Base-by-base conservation (phyloP, 441 rosid genomes). In the Gossypium schwendimanii region DNA sequence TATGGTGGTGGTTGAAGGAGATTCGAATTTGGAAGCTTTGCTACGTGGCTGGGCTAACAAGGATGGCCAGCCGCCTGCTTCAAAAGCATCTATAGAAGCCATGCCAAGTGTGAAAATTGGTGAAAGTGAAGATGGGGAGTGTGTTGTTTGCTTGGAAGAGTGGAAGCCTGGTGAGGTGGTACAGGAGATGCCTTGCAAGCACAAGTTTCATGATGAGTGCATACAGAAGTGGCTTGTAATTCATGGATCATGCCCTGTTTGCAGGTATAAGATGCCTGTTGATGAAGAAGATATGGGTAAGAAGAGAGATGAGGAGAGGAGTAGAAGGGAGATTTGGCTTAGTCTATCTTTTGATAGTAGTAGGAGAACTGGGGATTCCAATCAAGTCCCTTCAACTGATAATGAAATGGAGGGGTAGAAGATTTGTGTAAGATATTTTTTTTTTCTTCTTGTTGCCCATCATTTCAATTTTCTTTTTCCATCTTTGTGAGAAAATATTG, bases 131-230 rank as follows among this genome's bases (percentile, higher is more conserved):
- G 81, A 60, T 2, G 87, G 90, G 17, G 89, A 87, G 77, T 92
- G 99, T 79, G 74, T 78, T 70, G 75, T 91, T 4, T 91, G 98
- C 70, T 81, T 92, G 71, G 99, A 94, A 45, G 88, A 85, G 75
- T 87, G 87, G 87, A 82, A 70, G 57, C 36, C 39, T 36, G 91
- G 88, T 67, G 88, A 78, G 74, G 66, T 80, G 69, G 96, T 77
- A 0, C 84, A 85, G 75, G 94, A 85, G 89, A 92, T 94, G 97
- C 96, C 97, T 2, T 92, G 99, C 73, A 84, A 85, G 73, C 99
- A 92, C 18, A 76, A 64, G 81, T 92, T 94, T 64, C 99, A 92
- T 61, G 84, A 82, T 0, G 78, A 76, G 12, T 94, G 99, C 69
- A 85, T 89, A 69, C 93, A 87, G 75, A 84, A 85, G 85, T 92